Evolutionary conservation across 768 basidiomycete species (phyloP).

Genomic region (Clathrus columnatus): DNA sequence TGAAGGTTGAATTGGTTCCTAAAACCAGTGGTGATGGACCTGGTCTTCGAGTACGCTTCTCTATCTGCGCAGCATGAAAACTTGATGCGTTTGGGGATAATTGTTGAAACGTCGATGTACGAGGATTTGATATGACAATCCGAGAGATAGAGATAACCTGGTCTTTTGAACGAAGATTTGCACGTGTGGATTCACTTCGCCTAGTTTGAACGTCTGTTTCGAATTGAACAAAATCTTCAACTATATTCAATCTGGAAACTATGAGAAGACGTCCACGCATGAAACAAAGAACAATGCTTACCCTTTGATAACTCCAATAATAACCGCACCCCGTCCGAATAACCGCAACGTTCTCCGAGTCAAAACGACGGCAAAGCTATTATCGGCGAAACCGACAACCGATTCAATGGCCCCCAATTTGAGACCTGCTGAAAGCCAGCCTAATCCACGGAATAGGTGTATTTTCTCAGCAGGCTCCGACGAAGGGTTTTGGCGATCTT

Average conservation of each 20-base stretch:
- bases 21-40: conserved; percentile 10
- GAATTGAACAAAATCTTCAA: conserved; percentile 46
- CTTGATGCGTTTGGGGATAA: conserved; percentile 37
- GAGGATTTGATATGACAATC: conserved; percentile 46
- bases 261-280: neutral
- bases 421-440: conserved; percentile 55
- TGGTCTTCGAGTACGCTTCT: conserved; percentile 12
- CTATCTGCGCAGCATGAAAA: conserved; percentile 30
- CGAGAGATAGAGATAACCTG: too few relatives aligned
- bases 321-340: conserved; percentile 42
- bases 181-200: conserved; percentile 15
- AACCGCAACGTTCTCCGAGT: conserved; percentile 52
- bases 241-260: conserved; percentile 36
- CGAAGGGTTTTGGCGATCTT: conserved; percentile 31
- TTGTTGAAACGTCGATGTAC: conserved; percentile 44
- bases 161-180: too few relatives aligned
- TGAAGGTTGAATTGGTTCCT: neutral
- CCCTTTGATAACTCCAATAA: conserved; percentile 64
- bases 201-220: conserved; percentile 15
- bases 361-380: conserved; percentile 43
- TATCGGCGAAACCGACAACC: conserved; percentile 49
- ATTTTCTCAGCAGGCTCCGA: conserved; percentile 28
- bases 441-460: conserved; percentile 48
- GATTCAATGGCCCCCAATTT: conserved; percentile 60
- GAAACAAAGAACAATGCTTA: conserved; percentile 25